Conservation (phyloP, 2,329 filamentous ascomycete species). For the Cladophialophora bantiana region DNA sequence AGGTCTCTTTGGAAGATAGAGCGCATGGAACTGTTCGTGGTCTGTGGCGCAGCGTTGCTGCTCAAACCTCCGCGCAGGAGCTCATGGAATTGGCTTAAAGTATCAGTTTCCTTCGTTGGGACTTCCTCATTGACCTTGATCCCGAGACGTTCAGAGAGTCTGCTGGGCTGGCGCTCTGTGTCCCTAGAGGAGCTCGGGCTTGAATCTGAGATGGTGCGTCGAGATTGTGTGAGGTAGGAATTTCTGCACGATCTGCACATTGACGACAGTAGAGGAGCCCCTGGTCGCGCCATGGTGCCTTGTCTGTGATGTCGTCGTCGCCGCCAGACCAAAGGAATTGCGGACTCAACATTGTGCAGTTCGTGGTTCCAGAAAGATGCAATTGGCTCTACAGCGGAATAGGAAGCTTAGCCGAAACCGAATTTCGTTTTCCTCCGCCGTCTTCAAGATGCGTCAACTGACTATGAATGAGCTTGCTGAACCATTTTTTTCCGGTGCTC, state of each 20-base stretch:
- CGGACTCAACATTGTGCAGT: background rate
- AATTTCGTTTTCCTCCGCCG: slow-evolving; percentile 25
- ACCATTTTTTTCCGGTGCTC: slow-evolving; percentile 16
- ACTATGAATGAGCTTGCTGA: slow-evolving; percentile 26
- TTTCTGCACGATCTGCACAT: slow-evolving; percentile 37
- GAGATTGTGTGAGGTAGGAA: slow-evolving; percentile 22
- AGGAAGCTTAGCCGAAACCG: slow-evolving; percentile 27
- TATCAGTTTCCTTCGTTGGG: background rate
- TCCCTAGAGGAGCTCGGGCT: slow-evolving; percentile 5
- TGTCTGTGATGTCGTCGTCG: slow-evolving; percentile 8
- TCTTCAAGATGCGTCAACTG: slow-evolving; percentile 13
- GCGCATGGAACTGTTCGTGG: slow-evolving; percentile 10
- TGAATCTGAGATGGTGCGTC: slow-evolving; percentile 25
- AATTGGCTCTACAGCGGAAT: slow-evolving; percentile 3
- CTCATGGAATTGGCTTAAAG: slow-evolving; percentile 19
- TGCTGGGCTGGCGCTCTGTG: slow-evolving; percentile 3
- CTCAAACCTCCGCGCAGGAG: slow-evolving; percentile 11
- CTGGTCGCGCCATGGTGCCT: slow-evolving; percentile 31
- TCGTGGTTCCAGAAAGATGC: background rate
- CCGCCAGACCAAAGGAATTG: background rate
- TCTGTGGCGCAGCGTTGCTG: slow-evolving; percentile 6
- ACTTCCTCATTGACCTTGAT: slow-evolving; percentile 19
- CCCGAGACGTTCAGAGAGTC: slow-evolving; percentile 26
- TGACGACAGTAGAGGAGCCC: slow-evolving; percentile 22
- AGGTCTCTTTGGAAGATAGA: slow-evolving; percentile 16